phyloP scores from a whole-genome alignment of 2,329 filamentous ascomycete species.

The Aspergillus pseudotamarii region DNA sequence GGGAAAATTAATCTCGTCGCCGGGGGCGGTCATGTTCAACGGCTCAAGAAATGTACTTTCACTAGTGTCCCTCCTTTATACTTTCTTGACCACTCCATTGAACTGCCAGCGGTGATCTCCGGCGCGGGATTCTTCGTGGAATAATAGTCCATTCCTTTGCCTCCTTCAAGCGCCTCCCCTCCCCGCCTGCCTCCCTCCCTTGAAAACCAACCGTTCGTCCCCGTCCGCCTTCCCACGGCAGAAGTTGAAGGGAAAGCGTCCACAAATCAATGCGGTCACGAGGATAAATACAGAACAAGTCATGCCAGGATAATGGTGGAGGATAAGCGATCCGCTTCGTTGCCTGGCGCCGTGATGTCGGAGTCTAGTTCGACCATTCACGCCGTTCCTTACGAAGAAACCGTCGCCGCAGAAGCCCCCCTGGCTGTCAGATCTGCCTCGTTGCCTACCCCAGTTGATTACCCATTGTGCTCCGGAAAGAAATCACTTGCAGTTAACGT shows the following conservation, averaged over 20 bases:
- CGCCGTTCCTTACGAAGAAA: constrained; percentile 32
- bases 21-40: constrained; percentile 21
- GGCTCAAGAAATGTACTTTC: constrained; percentile 8
- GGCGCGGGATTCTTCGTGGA: neutral
- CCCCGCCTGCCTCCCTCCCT: constrained; percentile 6
- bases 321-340: constrained; percentile 32
- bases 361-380: constrained; percentile 29
- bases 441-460: constrained; percentile 27
- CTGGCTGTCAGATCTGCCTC: constrained; percentile 32
- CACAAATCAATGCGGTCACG: constrained; percentile 4
- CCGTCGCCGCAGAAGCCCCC: constrained; percentile 25
- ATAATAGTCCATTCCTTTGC: constrained; percentile 2
- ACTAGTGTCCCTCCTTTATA: constrained; percentile 13
- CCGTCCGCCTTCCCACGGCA: neutral
- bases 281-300: constrained; percentile 24
- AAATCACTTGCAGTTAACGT: constrained; percentile 29
- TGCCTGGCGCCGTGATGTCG: constrained; percentile 28
- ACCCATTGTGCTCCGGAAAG: constrained; percentile 26
- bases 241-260: neutral
- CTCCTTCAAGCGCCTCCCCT: neutral
- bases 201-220: constrained; percentile 2
- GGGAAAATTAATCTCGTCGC: constrained; percentile 11
- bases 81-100: neutral
- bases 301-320: constrained; percentile 41
- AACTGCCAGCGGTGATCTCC: neutral